Evolutionary conservation across 225 moss, liverwort and hornwort species (phyloP).

Genomic region (Rhytidiadelphus loreus): DNA sequence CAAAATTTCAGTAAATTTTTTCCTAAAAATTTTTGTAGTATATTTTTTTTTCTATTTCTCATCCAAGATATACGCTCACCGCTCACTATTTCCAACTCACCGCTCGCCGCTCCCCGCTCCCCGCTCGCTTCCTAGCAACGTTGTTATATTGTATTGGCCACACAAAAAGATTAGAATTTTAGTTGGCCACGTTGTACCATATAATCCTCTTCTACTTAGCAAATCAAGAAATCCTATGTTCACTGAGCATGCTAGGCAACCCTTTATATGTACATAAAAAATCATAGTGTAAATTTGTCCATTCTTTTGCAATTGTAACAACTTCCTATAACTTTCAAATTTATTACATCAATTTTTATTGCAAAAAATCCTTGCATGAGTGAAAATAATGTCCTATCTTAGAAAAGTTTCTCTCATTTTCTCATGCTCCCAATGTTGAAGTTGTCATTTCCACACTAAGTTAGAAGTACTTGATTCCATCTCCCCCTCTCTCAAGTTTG

Average conservation of each 20-base stretch:
- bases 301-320: rapidly evolving
- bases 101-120: no score
- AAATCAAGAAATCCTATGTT: background rate
- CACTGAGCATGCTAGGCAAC: background rate
- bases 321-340: background rate
- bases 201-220: no score
- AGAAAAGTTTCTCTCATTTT: background rate
- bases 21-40: no score
- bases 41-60: no score
- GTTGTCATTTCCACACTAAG: background rate
- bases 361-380: background rate
- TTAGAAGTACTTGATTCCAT: background rate
- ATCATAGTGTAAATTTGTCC: background rate
- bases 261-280: rapidly evolving
- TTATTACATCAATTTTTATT: background rate
- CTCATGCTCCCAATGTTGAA: background rate
- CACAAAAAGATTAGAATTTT: no score
- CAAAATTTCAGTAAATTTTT: no score
- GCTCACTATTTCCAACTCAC: no score
- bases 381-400: background rate
- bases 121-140: no score
- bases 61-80: no score
- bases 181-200: background rate
- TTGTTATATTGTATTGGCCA: no score
- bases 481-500: no score